Evolutionary conservation across 2,329 filamentous ascomycete genomes (phyloP), one percentile per base, ranked within the genome.

Genomic region (Albifimbria verrucaria): DNA sequence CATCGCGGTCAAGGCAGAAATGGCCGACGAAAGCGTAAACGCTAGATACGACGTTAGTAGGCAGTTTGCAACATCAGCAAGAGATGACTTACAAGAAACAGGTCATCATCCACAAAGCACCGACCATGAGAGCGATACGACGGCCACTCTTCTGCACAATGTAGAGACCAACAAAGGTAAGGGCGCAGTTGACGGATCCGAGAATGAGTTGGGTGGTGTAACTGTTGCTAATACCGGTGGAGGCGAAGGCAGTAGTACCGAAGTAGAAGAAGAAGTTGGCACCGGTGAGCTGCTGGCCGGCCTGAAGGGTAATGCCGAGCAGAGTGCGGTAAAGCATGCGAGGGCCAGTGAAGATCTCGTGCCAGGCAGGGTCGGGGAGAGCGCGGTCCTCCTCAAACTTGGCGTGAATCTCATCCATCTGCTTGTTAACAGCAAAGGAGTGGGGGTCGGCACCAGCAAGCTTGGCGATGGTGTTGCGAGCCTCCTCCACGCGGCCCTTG

Each of bases 221-320:
- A 49, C 79, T 81, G 72, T 90, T 82, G 55, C 63, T 68, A 24
- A 90, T 77, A 59, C 87, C 87, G 2, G 85, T 85, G 2, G 85
- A 78, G 15, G 76, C 65, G 68, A 90, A 90, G 59, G 89, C 83
- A 4, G 82, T 86, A 41, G 80, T 83, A 22, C 80, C 80, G 62
- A 86, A 88, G 68, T 83, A 83, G 68, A 87, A 87, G 73, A 84
- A 86, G 69, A 83, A 87, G 70, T 87, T 87, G 54, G 81, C 83
- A 26, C 86, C 86, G 1, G 85, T 88, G 2, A 89, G 73, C 63
- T 89, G 86, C 67, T 89, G 85, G 5, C 85, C 79, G 42, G 82
- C 79, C 67, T 88, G 83, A 2, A 89, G 77, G 3, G 74, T 65
- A 32, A 88, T 79, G 39, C 86, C 86, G 0, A 89, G 75, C 0